Percentiles rank a stretch among this genome's conserved stretches.
These are phyloP conservation scores for Pythium plurisporium DNA, from an alignment of 352 stramenopile species.

Conservation along the genomic window DNA sequence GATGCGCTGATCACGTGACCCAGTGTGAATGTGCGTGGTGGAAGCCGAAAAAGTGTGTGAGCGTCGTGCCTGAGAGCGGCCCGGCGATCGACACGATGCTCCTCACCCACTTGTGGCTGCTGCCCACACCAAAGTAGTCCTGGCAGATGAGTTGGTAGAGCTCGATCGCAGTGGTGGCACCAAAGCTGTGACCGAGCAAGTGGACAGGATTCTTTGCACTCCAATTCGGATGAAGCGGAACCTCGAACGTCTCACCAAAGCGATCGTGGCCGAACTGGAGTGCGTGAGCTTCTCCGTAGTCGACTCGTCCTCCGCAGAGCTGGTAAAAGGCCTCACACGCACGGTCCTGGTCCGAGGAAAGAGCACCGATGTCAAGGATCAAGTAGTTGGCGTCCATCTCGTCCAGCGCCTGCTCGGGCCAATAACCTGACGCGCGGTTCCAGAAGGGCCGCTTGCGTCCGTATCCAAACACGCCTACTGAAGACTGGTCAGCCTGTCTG, in stretches of 20 bases:
- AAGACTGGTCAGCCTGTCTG: too few relatives aligned
- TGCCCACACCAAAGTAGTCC: conserved; percentile 56
- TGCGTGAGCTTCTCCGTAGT: conserved; percentile 58
- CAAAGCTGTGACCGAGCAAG: conserved; percentile 61
- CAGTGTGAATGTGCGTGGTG: conserved; percentile 23
- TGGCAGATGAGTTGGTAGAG: conserved; percentile 62
- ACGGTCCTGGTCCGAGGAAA: conserved; percentile 41
- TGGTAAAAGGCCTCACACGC: conserved; percentile 41
- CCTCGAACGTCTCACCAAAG: conserved; percentile 39
- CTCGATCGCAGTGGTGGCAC: conserved; percentile 62
- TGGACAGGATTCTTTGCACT: conserved; percentile 49
- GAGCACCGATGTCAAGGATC: conserved; percentile 31
- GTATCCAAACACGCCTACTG: conserved; percentile 29
- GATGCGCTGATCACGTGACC: conserved; percentile 34
- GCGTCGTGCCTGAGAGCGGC: conserved; percentile 45
- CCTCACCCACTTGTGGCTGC: conserved; percentile 45
- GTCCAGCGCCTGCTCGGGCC: conserved; percentile 24
- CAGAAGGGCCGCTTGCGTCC: conserved; percentile 24
- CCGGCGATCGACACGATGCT: conserved; percentile 67
- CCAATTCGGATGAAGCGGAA: conserved; percentile 34
- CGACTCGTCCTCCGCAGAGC: conserved; percentile 37
- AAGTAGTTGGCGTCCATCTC: conserved; percentile 31
- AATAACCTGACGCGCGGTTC: conserved; percentile 33
- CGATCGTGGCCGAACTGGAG: conserved; percentile 30
- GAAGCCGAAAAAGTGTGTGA: conserved; percentile 50